phyloP scores from a whole-genome alignment of 352 stramenopile species.

The Phytophthora lateralis region DNA sequence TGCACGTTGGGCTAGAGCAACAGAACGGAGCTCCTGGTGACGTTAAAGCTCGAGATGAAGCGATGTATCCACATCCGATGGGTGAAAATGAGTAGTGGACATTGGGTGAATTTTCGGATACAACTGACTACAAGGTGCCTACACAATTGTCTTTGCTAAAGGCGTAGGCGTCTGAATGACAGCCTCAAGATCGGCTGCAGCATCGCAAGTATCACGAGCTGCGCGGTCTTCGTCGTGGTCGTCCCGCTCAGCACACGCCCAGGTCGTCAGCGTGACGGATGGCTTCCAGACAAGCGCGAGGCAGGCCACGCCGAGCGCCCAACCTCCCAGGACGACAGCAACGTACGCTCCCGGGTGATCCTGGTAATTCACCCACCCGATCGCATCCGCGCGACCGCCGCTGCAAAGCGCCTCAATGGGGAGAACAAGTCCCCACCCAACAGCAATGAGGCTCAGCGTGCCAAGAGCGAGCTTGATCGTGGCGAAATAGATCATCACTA shows the following conservation, averaged over 20 bases:
- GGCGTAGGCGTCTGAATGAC: slow-evolving; percentile 11
- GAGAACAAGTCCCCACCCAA: slow-evolving; percentile 29
- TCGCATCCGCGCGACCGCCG: slow-evolving; percentile 15
- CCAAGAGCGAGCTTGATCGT: slow-evolving; percentile 51
- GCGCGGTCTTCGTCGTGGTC: background rate
- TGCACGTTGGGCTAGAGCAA: background rate
- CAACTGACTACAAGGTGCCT: background rate
- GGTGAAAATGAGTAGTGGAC: background rate
- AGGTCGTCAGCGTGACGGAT: slow-evolving; percentile 20
- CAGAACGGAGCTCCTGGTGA: background rate
- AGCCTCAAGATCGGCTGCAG: slow-evolving; percentile 6
- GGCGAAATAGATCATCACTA: slow-evolving; percentile 50
- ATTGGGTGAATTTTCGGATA: background rate
- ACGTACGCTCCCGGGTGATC: slow-evolving; percentile 20
- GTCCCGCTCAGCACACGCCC: slow-evolving; percentile 23
- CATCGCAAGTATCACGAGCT: background rate
- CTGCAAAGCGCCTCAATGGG: slow-evolving; percentile 43
- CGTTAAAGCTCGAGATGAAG: background rate
- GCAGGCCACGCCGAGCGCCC: slow-evolving; percentile 15
- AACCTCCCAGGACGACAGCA: slow-evolving; percentile 7
- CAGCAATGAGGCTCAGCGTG: slow-evolving; percentile 35
- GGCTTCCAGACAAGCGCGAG: slow-evolving; percentile 20
- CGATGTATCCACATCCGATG: background rate
- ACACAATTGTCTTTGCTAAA: slow-evolving; percentile 6
- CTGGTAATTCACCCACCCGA: slow-evolving; percentile 29